Base-by-base conservation (phyloP, 805 yeast species). In the Candida patagonica region DNA sequence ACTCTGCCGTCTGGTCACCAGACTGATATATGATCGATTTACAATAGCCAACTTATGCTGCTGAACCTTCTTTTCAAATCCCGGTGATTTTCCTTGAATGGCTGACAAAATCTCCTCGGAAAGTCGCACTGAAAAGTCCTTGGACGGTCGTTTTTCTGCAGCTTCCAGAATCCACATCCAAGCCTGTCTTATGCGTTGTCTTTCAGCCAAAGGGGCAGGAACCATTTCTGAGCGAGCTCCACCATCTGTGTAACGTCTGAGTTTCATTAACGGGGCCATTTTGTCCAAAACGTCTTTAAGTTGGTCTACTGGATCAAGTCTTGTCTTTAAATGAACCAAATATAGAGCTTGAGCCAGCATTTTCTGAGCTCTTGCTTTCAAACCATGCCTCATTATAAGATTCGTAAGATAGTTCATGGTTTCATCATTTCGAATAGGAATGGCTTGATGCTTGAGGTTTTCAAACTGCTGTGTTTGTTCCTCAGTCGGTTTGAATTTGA, bases 131-230 rank as follows among this genome's bases (percentile, higher is more conserved):
- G 94, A 68, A 53, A 82, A 82, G 53, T 83, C 92, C 42, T 77
- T 74, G 13, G 88, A 78, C 35, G 77, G 78, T 59, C 94, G 78
- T 54, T 81, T 78, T 44, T 76, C 72, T 30, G 94, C 74, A 16
- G 94, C 86, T 44, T 85, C 95, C 40, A 87, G 61, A 37, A 92
- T 80, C 97, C 97, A 92, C 48, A 68, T 62, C 69, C 94, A 83
- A 2, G 97, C 96, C 54, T 74, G 76, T 61, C 96, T 75, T 51
- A 76, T 68, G 60, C 97, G 74, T 63, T 87, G 95, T 62, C 86
- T 78, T 53, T 75, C 76, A 37, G 74, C 77, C 53, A 89, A 67
- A 7, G 96, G 95, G 26, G 74, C 76, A 4, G 98, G 98, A 37
- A 85, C 80, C 29, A 78, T 71, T 44, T 73, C 72, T 44, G 79